Evolutionary conservation across 1,284 basidiomycete genomes (phyloP), one percentile per base, ranked within the genome.

Genomic region (Cryptococcus maquisensis): DNA sequence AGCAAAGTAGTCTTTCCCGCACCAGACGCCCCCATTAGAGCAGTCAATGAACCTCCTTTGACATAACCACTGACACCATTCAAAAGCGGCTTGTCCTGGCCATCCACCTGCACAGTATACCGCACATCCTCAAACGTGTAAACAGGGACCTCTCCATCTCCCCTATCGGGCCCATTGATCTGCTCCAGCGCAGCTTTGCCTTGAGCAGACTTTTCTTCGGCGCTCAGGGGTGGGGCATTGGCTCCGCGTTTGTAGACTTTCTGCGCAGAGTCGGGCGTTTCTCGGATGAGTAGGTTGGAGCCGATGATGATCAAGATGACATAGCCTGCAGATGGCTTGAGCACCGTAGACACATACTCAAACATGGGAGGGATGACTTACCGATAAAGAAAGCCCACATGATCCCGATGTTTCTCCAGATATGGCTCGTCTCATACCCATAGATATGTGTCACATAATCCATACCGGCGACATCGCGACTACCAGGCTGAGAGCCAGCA

Each of bases 331-430:
- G 28, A 32, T 32, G 5, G 5, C 6, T 8, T 32, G 6, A 32
- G 51, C 84, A 32, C 28, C n/a, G n/a, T n/a, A 32, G 28, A 10
- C 28, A 10, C 10, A 32, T 32, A 10, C 28, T 32, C 7, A 32
- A 32, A 10, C 28, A 8, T 32, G 28, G 10, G 6, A 32, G 10
- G 28, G 4, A 32, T 32, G 1, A n/a, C 28, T 32, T 10, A 32
- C 28, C 28, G 28, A 10, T 10, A 7, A 32, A 32, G 28, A 32
- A 32, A 32, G 28, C 28, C 86, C 8, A 95, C 83, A 60, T 90
- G 81, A 65, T 90, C 82, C 53, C 68, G 7, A 79, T 71, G 53
- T 78, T 70, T 49, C 70, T 66, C 75, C 76, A 79, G 37, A 32
- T 32, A 32, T 32, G 28, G 10, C 28, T 32, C 28, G 28, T 10